A percentile compares a stretch with the other conserved stretches of the same genome.
Evolutionary conservation across 495 filamentous ascomycete genomes (phyloP).

Genomic region (Tirmania nivea): DNA sequence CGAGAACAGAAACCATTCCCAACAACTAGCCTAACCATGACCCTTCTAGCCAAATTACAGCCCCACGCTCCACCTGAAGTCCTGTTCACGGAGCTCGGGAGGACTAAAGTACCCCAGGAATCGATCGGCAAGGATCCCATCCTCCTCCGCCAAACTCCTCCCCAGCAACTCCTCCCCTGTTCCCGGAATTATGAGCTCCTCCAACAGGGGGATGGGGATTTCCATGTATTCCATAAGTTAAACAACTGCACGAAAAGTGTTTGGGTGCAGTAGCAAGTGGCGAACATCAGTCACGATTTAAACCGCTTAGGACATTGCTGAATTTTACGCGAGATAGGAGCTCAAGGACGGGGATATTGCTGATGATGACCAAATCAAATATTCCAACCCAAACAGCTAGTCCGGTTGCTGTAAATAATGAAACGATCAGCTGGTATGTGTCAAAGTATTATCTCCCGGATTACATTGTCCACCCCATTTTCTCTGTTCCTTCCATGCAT

Average conservation of each 20-base stretch:
- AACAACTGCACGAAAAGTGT: background rate
- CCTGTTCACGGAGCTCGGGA: no score
- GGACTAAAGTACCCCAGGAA: background rate
- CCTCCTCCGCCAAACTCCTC: background rate
- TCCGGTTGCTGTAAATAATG: no score
- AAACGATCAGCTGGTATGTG: no score
- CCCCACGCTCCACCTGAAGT: no score
- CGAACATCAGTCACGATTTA: background rate
- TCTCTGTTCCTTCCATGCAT: no score
- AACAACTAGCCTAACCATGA: no score
- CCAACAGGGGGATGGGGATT: background rate
- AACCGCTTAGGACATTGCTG: background rate
- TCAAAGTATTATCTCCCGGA: no score
- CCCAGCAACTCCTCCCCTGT: no score
- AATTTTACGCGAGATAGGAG: background rate
- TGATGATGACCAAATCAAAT: background rate
- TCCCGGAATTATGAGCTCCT: background rate
- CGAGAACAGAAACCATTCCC: no score
- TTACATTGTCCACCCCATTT: no score
- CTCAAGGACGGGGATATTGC: background rate
- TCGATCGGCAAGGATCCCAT: background rate
- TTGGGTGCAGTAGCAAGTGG: background rate
- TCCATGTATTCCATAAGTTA: background rate
- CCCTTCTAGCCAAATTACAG: no score
- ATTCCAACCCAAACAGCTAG: background rate